Conservation (phyloP, 768 basidiomycete genomes). For the Mycena galericulata region DNA sequence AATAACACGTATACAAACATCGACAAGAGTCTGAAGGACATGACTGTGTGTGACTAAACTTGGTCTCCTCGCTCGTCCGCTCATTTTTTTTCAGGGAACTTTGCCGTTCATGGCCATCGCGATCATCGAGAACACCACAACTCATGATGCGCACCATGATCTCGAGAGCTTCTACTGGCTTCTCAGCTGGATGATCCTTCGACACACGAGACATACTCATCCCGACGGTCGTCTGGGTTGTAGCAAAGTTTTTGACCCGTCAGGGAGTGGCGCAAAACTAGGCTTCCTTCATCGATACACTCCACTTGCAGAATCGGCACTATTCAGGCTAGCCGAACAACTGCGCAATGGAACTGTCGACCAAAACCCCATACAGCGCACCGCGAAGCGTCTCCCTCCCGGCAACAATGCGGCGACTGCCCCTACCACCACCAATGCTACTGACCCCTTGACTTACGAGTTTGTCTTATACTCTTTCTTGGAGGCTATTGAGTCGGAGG, state of each 20-base stretch:
- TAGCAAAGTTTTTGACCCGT: background rate
- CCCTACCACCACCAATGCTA: no score
- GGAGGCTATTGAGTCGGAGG: no score
- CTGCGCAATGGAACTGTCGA: no score
- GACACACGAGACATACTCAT: conserved; percentile 1
- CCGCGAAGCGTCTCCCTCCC: no score
- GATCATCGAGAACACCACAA: background rate
- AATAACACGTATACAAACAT: background rate
- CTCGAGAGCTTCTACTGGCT: conserved; percentile 26
- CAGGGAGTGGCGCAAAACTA: no score
- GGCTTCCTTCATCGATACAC: no score
- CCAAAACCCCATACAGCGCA: no score
- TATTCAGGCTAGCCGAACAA: no score
- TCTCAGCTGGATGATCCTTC: conserved; percentile 19
- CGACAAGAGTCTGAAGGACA: conserved; percentile 12
- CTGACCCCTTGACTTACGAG: no score
- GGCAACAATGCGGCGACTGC: no score
- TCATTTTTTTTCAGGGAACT: conserved; percentile 15
- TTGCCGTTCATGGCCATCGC: conserved; percentile 26
- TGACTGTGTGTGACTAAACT: conserved; percentile 12
- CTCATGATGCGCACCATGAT: conserved; percentile 3
- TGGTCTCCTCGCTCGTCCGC: background rate
- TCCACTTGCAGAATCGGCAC: no score
- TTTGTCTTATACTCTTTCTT: no score
- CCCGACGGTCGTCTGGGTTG: background rate